Evolutionary conservation across 2,329 filamentous ascomycete species (phyloP), one percentile per base, ranked within the genome.

Genomic region (Beauveria rudraprayagi): DNA sequence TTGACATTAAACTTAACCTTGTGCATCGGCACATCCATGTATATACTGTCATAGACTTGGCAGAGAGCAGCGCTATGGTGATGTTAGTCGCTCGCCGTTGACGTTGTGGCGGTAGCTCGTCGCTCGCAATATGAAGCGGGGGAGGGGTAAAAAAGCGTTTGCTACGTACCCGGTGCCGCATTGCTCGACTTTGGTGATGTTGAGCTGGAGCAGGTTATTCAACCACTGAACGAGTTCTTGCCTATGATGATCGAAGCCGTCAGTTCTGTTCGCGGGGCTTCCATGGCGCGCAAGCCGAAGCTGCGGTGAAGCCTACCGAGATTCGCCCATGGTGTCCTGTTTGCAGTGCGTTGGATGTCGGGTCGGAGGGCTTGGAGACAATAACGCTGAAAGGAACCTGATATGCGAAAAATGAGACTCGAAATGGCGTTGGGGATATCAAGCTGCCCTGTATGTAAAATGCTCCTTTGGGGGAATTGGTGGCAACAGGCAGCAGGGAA

Each of bases 1-100:
- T 92, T 97, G 71, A 93, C 93, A 73, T 97, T 96, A 83, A 99
- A 99, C 80, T 96, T 97, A 79, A 99, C 93, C 68, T 91, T 87
- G 66, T 86, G 82, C 94, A 99, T 97, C 67, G 93, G 92, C 40
- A 97, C 83, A 75, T 99, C 94, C 78, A 85, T 86, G 81, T 92
- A 97, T 80, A 99, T 97, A 76, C 92, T 96, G 80, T 99, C 94
- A 76, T 96, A 97, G 70, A 99, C 86, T 78, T 99, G 94, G 80
- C 94, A 99, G 64, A 96, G 84, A 53, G 93, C 93, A 68, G 94
- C 93, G 74, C 93, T 97, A 72, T 60, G 68, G 64, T 64, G 26
- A n/a, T 48, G 55, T 57, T 24, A 63, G 61, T 61, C 43, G 44
- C 41, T 55, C 41, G 50, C 24, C 48, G 22, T 30, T 34, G n/a